Evolutionary conservation across 208 protist genomes (phyloP).

Genomic region (Trypanosoma melophagium): DNA sequence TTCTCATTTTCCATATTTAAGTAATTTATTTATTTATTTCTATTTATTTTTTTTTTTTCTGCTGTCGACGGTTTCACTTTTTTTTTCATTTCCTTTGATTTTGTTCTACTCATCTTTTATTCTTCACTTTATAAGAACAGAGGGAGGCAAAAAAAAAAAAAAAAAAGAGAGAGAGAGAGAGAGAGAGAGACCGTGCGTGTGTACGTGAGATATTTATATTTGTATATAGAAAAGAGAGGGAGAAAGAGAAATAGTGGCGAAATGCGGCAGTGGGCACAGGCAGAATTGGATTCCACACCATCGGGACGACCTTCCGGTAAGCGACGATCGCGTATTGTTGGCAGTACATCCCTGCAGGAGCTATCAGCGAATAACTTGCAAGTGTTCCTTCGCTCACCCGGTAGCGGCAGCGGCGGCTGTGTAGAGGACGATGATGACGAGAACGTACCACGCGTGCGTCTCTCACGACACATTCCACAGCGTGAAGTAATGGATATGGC

Average conservation of each 20-base stretch:
- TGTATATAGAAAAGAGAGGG: not conserved
- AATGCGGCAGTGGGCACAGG: conserved; percentile 28
- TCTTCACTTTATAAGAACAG: not conserved
- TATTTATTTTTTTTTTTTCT: not conserved
- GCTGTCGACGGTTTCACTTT: not conserved
- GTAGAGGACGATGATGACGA: conserved; percentile 13
- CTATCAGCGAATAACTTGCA: conserved; percentile 25
- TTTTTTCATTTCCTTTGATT: not conserved
- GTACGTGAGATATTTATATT: not conserved
- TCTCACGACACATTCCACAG: conserved; percentile 85
- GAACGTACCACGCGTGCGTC: conserved; percentile 47
- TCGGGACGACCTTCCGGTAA: conserved; percentile 14
- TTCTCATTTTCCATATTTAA: too few species aligned
- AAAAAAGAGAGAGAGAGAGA: not conserved
- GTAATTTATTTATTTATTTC: too few species aligned
- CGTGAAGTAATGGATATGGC: conserved; percentile 80
- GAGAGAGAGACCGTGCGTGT: not conserved
- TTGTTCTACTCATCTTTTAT: not conserved
- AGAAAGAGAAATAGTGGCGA: not conserved
- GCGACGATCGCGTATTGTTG: conserved; percentile 3
- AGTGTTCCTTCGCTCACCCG: conserved; percentile 17
- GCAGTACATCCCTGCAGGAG: conserved; percentile 21
- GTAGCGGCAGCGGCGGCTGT: not conserved
- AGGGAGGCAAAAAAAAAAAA: not conserved
- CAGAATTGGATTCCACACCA: conserved; percentile 24